Percentiles rank a stretch among this genome's conserved stretches.
Conservation (phyloP, 1,284 basidiomycete genomes). For the Moesziomyces sp. region DNA sequence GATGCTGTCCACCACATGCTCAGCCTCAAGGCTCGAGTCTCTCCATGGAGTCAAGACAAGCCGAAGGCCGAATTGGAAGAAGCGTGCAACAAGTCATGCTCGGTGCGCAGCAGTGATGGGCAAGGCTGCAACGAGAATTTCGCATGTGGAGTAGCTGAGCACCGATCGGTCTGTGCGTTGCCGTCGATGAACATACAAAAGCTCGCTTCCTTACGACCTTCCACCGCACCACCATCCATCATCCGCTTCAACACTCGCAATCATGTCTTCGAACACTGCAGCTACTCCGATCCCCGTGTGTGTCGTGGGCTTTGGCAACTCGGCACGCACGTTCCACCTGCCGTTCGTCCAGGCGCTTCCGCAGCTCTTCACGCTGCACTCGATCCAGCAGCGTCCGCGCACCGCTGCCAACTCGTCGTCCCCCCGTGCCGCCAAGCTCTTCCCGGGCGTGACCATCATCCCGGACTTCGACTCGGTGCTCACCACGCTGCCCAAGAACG, state of each 20-base stretch:
- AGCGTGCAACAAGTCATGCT: too few relatives aligned
- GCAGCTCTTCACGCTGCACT: slow-evolving; percentile 52
- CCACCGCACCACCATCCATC: not conserved
- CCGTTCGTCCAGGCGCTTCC: slow-evolving; percentile 60
- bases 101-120: too few relatives aligned
- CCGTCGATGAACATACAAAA: not conserved
- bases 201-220: not conserved
- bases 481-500: slow-evolving; percentile 53
- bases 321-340: slow-evolving; percentile 63
- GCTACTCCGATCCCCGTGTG: slow-evolving; percentile 54
- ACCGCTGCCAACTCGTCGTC: slow-evolving; percentile 29
- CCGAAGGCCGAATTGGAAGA: too few relatives aligned
- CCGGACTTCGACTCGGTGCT: slow-evolving; percentile 58
- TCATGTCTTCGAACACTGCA: slow-evolving; percentile 1
- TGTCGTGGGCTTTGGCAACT: slow-evolving; percentile 61
- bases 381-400: slow-evolving; percentile 62
- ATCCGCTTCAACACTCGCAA: not conserved
- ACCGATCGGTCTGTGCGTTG: too few relatives aligned
- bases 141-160: too few relatives aligned
- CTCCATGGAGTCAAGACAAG: too few relatives aligned
- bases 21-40: too few relatives aligned
- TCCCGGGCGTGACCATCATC: slow-evolving; percentile 51
- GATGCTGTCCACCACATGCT: too few relatives aligned
- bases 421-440: slow-evolving; percentile 41
- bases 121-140: too few relatives aligned